Evolutionary conservation across 2,329 filamentous ascomycete species (phyloP), one percentile per base, ranked within the genome.

Genomic region (Pseudocercospora cruenta): DNA sequence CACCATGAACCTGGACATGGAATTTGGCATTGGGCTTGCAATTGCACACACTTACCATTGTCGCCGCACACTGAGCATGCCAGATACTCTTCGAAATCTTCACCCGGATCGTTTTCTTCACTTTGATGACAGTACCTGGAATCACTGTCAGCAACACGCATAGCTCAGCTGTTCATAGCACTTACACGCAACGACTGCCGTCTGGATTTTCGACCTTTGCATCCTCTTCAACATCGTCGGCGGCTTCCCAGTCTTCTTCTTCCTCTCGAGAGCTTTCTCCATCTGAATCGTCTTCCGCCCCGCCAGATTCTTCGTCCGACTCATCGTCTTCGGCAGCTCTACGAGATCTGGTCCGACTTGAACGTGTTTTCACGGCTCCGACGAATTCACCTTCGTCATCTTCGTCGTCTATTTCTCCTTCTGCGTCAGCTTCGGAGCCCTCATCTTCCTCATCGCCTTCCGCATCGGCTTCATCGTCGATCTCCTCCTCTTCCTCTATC

Each of bases 41-140:
- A 21, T n/a, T 63, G 19, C 26, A 43, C 51, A 31, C 64, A 87
- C 91, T 80, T 83, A 96, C 93, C 89, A 79, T 93, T 91, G 76
- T 94, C 91, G 70, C 89, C 89, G 79, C 94, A 98, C 69, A 88
- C 85, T 67, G 83, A 84, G 79, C 94, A 97, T 60, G 89, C 82
- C 67, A 97, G 82, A 77, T 90, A 93, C 65, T 90, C 84, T 78
- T 95, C 93, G 73, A 90, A 95, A 70, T 94, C 91, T 70, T 92
- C 91, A 69, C 87, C 89, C 1, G 92, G 91, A 72, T 94, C 92
- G 69, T 94, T 85, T 62, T 95, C 91, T 80, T 96, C 92, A 70
- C 91, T 89, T 77, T 92, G 86, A 64, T 89, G 88, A 80, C 94
- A 97, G 74, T 94, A 96, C 70, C 93, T 91, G 80, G 78, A 59